Evolutionary conservation across 257 asterid genomes (phyloP).

Genomic region (Prunella vulgaris): DNA sequence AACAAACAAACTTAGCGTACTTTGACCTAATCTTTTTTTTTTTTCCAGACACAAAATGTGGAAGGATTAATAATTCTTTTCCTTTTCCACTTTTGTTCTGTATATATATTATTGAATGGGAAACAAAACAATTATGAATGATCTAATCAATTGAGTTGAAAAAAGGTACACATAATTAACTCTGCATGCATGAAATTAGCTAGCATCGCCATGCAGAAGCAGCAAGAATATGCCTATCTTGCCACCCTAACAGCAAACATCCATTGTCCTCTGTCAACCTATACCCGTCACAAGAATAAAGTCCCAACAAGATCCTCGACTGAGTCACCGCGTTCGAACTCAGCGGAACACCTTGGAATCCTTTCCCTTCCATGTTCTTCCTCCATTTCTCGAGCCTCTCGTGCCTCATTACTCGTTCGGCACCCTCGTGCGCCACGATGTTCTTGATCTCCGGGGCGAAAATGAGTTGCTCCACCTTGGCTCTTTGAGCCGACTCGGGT

Average conservation of each 20-base stretch:
- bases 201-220: slow-evolving; percentile 90
- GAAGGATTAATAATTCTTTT: not conserved
- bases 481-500: slow-evolving; percentile 69
- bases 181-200: slow-evolving; percentile 36
- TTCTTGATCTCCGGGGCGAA: slow-evolving; percentile 76
- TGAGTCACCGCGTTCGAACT: slow-evolving; percentile 77
- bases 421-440: slow-evolving; percentile 68
- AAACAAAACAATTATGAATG: slow-evolving; percentile 15
- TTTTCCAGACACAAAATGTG: slow-evolving; percentile 6
- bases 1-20: too few species aligned
- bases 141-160: not conserved
- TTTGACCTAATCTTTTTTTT: slow-evolving; percentile 15
- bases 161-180: not conserved
- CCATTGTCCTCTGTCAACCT: slow-evolving; percentile 76
- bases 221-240: slow-evolving; percentile 70
- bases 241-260: slow-evolving; percentile 85
- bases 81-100: slow-evolving; percentile 13
- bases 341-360: slow-evolving; percentile 59
- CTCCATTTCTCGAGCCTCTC: slow-evolving; percentile 84
- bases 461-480: slow-evolving; percentile 72
- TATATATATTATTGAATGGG: not conserved
- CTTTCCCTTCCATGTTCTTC: slow-evolving; percentile 75
- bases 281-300: slow-evolving; percentile 80
- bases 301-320: slow-evolving; percentile 66
- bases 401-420: slow-evolving; percentile 57